Percentiles rank a stretch among this genome's conserved stretches.
These are phyloP conservation scores for Capronia coronata DNA, from an alignment of 2,329 filamentous ascomycete genomes.

Conservation along the genomic window DNA sequence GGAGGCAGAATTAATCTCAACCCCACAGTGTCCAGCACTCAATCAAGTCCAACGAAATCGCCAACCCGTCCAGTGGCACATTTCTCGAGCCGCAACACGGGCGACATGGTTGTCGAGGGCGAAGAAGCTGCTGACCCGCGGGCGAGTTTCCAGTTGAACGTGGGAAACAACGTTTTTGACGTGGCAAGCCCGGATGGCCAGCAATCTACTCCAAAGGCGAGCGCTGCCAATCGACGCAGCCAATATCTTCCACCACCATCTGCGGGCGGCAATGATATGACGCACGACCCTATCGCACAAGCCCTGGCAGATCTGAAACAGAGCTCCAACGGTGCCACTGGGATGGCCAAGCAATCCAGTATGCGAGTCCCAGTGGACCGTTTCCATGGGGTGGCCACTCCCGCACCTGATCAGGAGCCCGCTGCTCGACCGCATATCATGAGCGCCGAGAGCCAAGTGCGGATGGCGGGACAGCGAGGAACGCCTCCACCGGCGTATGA, in stretches of 20 bases:
- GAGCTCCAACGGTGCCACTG: conserved; percentile 15
- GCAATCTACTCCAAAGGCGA: conserved; percentile 38
- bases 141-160: conserved; percentile 84
- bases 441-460: conserved; percentile 35
- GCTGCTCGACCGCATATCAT: conserved; percentile 28
- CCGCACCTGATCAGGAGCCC: conserved; percentile 48
- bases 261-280: conserved; percentile 48
- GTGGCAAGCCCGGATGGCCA: conserved; percentile 71
- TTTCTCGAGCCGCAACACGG: conserved; percentile 36
- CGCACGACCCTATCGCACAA: conserved; percentile 74
- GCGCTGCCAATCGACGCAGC: conserved; percentile 33
- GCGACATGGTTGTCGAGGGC: conserved; percentile 44
- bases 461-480: conserved; percentile 57
- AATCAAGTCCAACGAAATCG: conserved; percentile 42
- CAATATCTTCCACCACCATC: conserved; percentile 19
- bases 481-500: conserved; percentile 88
- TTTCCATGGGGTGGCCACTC: conserved; percentile 88
- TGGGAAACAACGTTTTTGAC: conserved; percentile 93
- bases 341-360: conserved; percentile 68
- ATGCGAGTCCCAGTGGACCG: conserved; percentile 88
- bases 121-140: conserved; percentile 86
- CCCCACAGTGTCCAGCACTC: conserved; percentile 31
- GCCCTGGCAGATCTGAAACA: conserved; percentile 83
- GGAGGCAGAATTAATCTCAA: conserved; percentile 25
- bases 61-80: conserved; percentile 30